Evolutionary conservation across 2,329 filamentous ascomycete species (phyloP).

Genomic region (Teratosphaeria viscida): DNA sequence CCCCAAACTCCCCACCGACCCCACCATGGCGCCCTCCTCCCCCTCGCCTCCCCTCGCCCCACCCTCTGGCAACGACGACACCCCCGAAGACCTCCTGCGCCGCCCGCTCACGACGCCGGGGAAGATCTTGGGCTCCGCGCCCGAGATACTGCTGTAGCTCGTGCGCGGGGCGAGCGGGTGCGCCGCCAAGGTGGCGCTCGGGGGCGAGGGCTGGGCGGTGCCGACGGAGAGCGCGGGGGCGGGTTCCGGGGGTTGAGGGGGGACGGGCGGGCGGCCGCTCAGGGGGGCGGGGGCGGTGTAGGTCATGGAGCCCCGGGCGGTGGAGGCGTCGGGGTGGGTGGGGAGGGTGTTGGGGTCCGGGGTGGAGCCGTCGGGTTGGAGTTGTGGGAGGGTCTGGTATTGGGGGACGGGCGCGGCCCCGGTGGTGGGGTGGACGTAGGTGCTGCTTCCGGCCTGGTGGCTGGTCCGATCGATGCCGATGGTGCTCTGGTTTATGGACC

Average conservation of each 20-base stretch:
- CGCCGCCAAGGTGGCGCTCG: conserved; percentile 7
- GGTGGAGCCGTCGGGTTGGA: not conserved
- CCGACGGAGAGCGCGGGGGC: conserved; percentile 4
- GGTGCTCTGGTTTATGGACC: not conserved
- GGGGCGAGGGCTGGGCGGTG: not conserved
- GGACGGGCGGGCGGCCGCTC: conserved; percentile 4
- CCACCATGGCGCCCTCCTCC: not conserved
- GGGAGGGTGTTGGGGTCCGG: not conserved
- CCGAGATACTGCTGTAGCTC: conserved; percentile 40
- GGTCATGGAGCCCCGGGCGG: not conserved
- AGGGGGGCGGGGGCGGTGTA: conserved; percentile 3
- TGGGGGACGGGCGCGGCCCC: not conserved
- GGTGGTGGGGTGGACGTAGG: not conserved
- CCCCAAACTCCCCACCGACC: not conserved
- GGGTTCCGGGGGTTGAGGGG: conserved; percentile 8
- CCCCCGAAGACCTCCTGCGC: conserved; percentile 19
- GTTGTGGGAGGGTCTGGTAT: not conserved
- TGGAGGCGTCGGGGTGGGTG: not conserved
- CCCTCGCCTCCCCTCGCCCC: not conserved
- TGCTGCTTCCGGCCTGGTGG: not conserved
- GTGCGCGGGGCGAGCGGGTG: conserved; percentile 30
- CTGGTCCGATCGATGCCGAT: not conserved
- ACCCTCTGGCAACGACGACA: not conserved
- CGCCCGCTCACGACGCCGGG: conserved; percentile 53
- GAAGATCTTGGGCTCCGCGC: conserved; percentile 58